A percentile compares a stretch with the other conserved stretches of the same genome.
phyloP scores from a whole-genome alignment of 1,284 basidiomycete genomes.

The Retiboletus flavoniger region DNA sequence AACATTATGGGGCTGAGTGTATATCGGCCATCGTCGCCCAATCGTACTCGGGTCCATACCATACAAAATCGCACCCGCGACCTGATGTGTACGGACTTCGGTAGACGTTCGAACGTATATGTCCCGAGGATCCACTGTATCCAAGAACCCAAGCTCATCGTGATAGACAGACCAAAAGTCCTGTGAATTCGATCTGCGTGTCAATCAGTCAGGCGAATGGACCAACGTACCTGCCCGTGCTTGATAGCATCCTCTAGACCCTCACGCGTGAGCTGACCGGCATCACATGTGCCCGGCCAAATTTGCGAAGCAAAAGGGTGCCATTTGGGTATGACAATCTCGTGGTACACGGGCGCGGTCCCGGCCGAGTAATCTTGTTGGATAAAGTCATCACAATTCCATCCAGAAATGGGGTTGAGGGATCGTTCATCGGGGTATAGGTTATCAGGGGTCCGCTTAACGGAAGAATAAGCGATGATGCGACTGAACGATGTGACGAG shows the following conservation, averaged over 20 bases:
- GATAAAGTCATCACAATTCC: conserved; percentile 41
- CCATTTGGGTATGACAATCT: conserved; percentile 39
- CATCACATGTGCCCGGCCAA: conserved; percentile 57
- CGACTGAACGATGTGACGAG: background rate
- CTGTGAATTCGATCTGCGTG: conserved; percentile 22
- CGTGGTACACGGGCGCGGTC: conserved; percentile 40
- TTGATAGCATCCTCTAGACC: conserved; percentile 48
- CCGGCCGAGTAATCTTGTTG: conserved; percentile 40
- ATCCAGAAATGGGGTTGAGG: conserved; percentile 42
- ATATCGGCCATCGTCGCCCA: conserved; percentile 40
- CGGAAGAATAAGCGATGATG: background rate
- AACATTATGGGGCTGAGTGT: conserved; percentile 42
- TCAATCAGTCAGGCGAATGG: background rate
- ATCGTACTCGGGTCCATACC: conserved; percentile 48
- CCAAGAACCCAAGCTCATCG: conserved; percentile 41
- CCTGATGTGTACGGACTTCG: conserved; percentile 50
- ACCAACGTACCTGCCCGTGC: conserved; percentile 44
- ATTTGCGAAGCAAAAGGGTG: conserved; percentile 50
- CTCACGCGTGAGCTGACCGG: conserved; percentile 50
- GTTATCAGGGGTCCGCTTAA: conserved; percentile 31
- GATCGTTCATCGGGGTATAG: conserved; percentile 47
- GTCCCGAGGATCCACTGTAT: conserved; percentile 39
- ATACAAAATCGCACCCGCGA: conserved; percentile 48
- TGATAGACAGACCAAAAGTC: conserved; percentile 56
- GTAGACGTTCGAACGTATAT: conserved; percentile 48